phyloP scores from a whole-genome alignment of 306 rosid genomes.

The Abrus precatorius region DNA sequence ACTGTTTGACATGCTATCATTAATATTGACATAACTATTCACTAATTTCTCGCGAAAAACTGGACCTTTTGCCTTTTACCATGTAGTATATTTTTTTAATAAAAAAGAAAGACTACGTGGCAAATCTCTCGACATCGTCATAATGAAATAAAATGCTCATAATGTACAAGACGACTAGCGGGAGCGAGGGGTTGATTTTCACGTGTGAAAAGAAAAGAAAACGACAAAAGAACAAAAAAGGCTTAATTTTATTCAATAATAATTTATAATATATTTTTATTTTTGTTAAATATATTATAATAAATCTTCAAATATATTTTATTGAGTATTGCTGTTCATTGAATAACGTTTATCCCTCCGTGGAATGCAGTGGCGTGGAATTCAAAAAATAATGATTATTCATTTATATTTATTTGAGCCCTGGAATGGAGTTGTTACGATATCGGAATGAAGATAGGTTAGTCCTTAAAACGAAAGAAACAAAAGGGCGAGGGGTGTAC shows the following conservation, averaged over 20 bases:
- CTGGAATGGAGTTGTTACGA: not conserved
- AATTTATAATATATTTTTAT: no score
- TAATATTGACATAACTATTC: constrained; percentile 19
- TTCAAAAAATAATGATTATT: constrained; percentile 8
- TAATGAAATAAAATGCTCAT: constrained; percentile 17
- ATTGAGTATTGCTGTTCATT: not conserved
- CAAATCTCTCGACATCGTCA: constrained; percentile 6
- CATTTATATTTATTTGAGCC: not conserved
- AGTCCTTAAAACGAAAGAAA: not conserved
- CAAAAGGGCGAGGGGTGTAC: not conserved
- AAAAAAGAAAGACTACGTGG: not conserved
- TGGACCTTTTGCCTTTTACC: constrained; percentile 12
- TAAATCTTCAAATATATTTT: not conserved
- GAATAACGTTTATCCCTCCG: constrained; percentile 11
- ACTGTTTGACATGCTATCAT: constrained; percentile 7
- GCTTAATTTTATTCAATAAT: not conserved
- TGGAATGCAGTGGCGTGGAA: constrained; percentile 34
- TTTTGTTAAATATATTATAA: no score
- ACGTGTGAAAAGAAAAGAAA: constrained; percentile 43
- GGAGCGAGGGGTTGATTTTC: constrained; percentile 11
- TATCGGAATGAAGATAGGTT: no score
- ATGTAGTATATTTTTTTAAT: not conserved
- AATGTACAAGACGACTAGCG: not conserved
- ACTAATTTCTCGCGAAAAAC: constrained; percentile 10
- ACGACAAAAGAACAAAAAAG: constrained; percentile 20